Conservation (phyloP, 2,329 filamentous ascomycete genomes). For the Chrysoporthe puriensis region DNA sequence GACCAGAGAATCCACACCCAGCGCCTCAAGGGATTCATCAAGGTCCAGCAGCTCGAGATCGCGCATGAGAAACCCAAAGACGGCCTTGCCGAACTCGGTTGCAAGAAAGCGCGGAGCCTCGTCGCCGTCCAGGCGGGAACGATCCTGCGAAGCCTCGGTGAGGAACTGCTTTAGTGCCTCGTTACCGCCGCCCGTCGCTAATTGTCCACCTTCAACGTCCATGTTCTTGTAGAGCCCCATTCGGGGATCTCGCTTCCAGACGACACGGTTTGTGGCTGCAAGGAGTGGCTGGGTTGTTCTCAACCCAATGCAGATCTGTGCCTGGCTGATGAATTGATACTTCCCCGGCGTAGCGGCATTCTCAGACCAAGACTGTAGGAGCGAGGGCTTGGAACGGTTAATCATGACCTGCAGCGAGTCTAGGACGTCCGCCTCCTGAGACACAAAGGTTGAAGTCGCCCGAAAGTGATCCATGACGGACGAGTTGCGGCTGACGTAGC, state of each 20-base stretch:
- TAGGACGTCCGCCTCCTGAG: slow-evolving; percentile 34
- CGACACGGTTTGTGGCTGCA: slow-evolving; percentile 14
- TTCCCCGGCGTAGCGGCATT: background rate
- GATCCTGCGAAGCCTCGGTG: slow-evolving; percentile 2
- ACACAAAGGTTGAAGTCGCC: slow-evolving; percentile 31
- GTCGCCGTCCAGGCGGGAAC: slow-evolving; percentile 9
- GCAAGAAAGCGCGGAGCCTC: slow-evolving; percentile 19
- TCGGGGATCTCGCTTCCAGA: slow-evolving; percentile 22
- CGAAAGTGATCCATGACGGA: slow-evolving; percentile 32
- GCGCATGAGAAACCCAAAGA: slow-evolving; percentile 17
- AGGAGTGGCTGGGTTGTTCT: slow-evolving; percentile 14
- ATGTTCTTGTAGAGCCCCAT: slow-evolving; percentile 25
- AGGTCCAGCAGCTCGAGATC: slow-evolving; percentile 15
- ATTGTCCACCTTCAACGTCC: background rate
- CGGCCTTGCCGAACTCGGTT: slow-evolving; percentile 19
- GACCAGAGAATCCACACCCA: slow-evolving; percentile 26
- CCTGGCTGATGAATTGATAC: background rate
- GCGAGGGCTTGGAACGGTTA: background rate
- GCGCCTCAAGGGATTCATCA: slow-evolving; percentile 10
- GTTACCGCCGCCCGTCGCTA: background rate
- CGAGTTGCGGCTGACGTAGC: slow-evolving; percentile 34
- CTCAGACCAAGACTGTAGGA: background rate
- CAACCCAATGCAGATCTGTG: slow-evolving; percentile 14
- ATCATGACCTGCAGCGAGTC: slow-evolving; percentile 33
- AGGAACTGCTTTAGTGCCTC: slow-evolving; percentile 18